These are phyloP conservation scores for Colletotrichum paranaense DNA, from an alignment of 2,329 filamentous ascomycete genomes.

Conservation along the genomic window DNA sequence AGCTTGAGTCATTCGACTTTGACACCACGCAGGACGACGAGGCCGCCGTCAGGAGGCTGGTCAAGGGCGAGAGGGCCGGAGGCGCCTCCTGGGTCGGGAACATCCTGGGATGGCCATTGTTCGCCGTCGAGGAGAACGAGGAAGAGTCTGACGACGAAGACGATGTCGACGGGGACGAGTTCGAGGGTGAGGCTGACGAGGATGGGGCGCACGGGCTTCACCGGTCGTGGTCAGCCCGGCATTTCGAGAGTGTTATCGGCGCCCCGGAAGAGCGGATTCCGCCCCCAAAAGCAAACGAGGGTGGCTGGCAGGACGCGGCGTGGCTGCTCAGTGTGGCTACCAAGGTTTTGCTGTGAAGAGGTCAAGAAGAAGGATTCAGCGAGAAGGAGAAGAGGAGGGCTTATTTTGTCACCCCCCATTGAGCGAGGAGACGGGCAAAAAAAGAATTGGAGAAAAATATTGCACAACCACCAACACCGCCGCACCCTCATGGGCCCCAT, in stretches of 20 bases:
- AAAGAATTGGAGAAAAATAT: no score
- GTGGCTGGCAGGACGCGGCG: slow-evolving; percentile 74
- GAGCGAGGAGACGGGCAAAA: background rate
- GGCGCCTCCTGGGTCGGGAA: slow-evolving; percentile 68
- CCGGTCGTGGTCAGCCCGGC: slow-evolving; percentile 46
- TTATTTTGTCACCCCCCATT: background rate
- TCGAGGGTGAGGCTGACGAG: slow-evolving; percentile 41
- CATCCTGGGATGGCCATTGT: slow-evolving; percentile 70
- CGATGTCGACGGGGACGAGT: slow-evolving; percentile 49
- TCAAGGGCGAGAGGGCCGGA: slow-evolving; percentile 63
- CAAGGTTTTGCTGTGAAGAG: slow-evolving; percentile 66
- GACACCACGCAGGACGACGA: slow-evolving; percentile 68
- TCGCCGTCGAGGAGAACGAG: slow-evolving; percentile 71
- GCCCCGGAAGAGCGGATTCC: slow-evolving; percentile 59
- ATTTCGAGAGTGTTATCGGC: slow-evolving; percentile 54
- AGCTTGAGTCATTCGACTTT: slow-evolving; percentile 64
- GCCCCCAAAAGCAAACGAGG: slow-evolving; percentile 63
- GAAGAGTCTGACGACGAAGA: slow-evolving; percentile 58
- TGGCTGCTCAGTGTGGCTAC: slow-evolving; percentile 75
- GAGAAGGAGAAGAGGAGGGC: background rate
- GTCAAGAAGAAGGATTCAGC: background rate
- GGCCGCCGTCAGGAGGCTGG: slow-evolving; percentile 66
- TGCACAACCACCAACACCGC: background rate
- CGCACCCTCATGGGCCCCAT: background rate
- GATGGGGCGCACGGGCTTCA: slow-evolving; percentile 42